Percentiles rank a stretch among this genome's conserved stretches.
Evolutionary conservation across 805 yeast species (phyloP).

Genomic region (Zygosaccharomyces gambellarensis): DNA sequence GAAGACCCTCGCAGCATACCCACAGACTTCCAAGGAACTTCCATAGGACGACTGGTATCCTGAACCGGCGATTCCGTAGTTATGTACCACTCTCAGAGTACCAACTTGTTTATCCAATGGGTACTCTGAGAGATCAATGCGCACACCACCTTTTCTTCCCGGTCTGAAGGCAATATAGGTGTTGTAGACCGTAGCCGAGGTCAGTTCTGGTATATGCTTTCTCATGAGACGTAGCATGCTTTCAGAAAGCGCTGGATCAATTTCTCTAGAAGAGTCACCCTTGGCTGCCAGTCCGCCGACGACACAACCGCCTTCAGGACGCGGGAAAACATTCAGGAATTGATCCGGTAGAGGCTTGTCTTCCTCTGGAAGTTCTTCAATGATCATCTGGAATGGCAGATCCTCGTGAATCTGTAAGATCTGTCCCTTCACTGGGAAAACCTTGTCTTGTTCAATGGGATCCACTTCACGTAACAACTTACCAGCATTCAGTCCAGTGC

Average conservation of each 20-base stretch:
- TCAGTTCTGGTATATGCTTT: slow-evolving; percentile 26
- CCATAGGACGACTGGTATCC: slow-evolving; percentile 76
- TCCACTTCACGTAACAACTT: slow-evolving; percentile 31
- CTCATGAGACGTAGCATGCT: slow-evolving; percentile 46
- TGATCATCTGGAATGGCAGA: slow-evolving; percentile 35
- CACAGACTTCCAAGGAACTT: slow-evolving; percentile 45
- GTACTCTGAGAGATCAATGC: slow-evolving; percentile 42
- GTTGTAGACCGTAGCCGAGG: slow-evolving; percentile 17
- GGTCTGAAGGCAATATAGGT: slow-evolving; percentile 55
- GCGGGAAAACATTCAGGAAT: slow-evolving; percentile 56
- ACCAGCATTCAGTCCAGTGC: slow-evolving; percentile 50
- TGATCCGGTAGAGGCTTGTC: slow-evolving; percentile 34
- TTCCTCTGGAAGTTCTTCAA: slow-evolving; percentile 24
- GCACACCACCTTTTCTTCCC: slow-evolving; percentile 54
- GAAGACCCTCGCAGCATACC: slow-evolving; percentile 31
- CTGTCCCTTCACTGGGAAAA: slow-evolving; percentile 58
- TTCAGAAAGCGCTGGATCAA: slow-evolving; percentile 43
- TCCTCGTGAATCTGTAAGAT: slow-evolving; percentile 49
- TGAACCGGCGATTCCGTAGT: slow-evolving; percentile 70
- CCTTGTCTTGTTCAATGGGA: slow-evolving; percentile 39
- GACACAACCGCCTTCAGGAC: slow-evolving; percentile 68
- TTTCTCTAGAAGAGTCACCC: slow-evolving; percentile 32
- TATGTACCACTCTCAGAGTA: slow-evolving; percentile 44
- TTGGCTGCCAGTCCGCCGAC: slow-evolving; percentile 49
- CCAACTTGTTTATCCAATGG: slow-evolving; percentile 11